These are phyloP conservation scores for Rhypophila decipiens DNA, from an alignment of 495 filamentous ascomycete species.

Conservation along the genomic window DNA sequence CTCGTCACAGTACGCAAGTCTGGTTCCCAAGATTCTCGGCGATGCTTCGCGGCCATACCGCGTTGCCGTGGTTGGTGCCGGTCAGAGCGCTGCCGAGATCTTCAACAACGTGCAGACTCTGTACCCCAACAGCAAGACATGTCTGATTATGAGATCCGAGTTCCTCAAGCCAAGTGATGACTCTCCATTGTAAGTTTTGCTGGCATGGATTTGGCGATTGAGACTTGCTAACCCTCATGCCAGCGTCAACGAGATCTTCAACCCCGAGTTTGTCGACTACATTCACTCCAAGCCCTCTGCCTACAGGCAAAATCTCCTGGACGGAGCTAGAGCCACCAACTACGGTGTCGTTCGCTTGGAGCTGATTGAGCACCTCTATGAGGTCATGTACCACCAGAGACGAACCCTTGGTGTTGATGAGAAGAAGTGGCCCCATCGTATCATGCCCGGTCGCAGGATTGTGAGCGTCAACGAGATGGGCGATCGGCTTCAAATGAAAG, in stretches of 20 bases:
- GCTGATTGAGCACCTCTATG: slow-evolving; percentile 80
- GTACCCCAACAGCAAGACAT: slow-evolving; percentile 74
- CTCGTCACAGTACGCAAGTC: slow-evolving; percentile 77
- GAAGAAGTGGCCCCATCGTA: slow-evolving; percentile 71
- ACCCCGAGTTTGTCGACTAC: slow-evolving; percentile 70
- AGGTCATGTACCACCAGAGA: slow-evolving; percentile 76
- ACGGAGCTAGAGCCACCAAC: slow-evolving; percentile 71
- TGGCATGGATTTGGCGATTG: neutral
- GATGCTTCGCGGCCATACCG: slow-evolving; percentile 54
- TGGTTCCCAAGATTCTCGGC: slow-evolving; percentile 52
- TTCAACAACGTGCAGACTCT: slow-evolving; percentile 80
- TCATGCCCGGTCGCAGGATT: slow-evolving; percentile 61
- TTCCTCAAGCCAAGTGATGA: slow-evolving; percentile 89
- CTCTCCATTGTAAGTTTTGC: slow-evolving; percentile 73
- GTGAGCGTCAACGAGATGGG: slow-evolving; percentile 46
- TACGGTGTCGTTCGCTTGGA: slow-evolving; percentile 88
- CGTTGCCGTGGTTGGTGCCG: slow-evolving; percentile 79
- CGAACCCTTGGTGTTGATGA: slow-evolving; percentile 60
- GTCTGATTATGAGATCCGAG: slow-evolving; percentile 67
- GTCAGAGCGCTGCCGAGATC: slow-evolving; percentile 92
- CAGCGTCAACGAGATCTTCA: slow-evolving; percentile 95
- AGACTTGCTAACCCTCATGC: slow-evolving; percentile 5
- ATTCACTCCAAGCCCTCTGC: slow-evolving; percentile 59
- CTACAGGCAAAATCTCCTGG: slow-evolving; percentile 56
- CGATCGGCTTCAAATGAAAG: slow-evolving; percentile 31